Evolutionary conservation across 2,329 filamentous ascomycete species (phyloP).

Genomic region (Microcyclosporella mali): DNA sequence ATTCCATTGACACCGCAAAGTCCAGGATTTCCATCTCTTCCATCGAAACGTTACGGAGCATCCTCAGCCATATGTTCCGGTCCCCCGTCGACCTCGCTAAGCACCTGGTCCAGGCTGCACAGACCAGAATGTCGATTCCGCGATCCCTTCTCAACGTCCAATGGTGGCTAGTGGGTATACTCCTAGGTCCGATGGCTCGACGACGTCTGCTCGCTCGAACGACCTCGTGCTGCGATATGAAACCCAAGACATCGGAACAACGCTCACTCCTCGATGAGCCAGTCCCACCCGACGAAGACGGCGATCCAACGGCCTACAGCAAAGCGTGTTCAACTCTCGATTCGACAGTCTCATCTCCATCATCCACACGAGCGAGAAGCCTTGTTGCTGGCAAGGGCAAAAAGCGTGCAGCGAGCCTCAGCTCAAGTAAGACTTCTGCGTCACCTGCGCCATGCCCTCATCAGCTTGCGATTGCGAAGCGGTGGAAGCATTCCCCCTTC

Average conservation of each 20-base stretch:
- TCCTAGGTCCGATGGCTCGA: conserved; percentile 30
- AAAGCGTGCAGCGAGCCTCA: conserved; percentile 16
- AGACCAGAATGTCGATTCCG: conserved; percentile 24
- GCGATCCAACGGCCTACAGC: conserved; percentile 21
- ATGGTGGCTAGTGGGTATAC: conserved; percentile 31
- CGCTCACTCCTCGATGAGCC: conserved; percentile 9
- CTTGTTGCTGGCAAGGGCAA: conserved; percentile 22
- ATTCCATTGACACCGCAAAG: conserved; percentile 9
- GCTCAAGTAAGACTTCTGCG: conserved; percentile 6
- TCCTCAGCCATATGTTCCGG: conserved; percentile 26
- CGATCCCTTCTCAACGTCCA: conserved; percentile 27
- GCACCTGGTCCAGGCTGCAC: conserved; percentile 26
- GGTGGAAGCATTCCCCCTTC: conserved; percentile 29
- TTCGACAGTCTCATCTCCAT: conserved; percentile 7
- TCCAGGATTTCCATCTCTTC: conserved; percentile 12
- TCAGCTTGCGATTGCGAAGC: not conserved
- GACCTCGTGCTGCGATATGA: conserved; percentile 1
- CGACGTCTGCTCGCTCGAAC: conserved; percentile 1
- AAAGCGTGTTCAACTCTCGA: conserved; percentile 18
- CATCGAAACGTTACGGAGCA: conserved; percentile 18
- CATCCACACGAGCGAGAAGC: conserved; percentile 4
- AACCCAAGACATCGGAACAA: not conserved
- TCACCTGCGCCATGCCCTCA: conserved; percentile 1
- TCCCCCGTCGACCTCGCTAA: conserved; percentile 28
- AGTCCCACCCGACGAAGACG: conserved; percentile 4